Base-by-base conservation (phyloP, 2,329 filamentous ascomycete species). In the Lachnellula suecica region DNA sequence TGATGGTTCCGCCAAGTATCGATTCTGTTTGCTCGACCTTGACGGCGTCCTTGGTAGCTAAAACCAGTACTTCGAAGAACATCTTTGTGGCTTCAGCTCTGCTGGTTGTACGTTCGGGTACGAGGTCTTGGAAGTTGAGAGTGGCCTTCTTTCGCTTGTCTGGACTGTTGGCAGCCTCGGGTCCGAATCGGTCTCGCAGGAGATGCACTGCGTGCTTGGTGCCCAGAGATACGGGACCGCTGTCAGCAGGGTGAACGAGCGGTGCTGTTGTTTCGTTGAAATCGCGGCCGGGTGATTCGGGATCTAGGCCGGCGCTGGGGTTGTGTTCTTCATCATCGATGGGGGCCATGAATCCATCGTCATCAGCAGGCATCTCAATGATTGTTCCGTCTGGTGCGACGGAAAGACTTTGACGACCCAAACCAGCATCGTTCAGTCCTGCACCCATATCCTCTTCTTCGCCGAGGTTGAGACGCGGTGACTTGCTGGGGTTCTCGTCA, bases 121-220 rank as follows among this genome's bases (percentile, higher is more conserved):
- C 80, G 44, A 99, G 79, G 52, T 96, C 88, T 65, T 97, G 93
- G 78, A 99, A 97, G 3, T 95, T 79, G 3, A 96, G 91, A 11
- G 83, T 83, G 22, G 79, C 81, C 69, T 88, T 88, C 70, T 87
- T 88, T 64, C 91, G 84, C 71, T 88, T 86, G 51, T 85, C 83
- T 2, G 86, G 80, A 58, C 84, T 83, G 19, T 81, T 78, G 43
- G 85, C 87, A 4, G 84, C 85, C 27, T 89, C 84, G 17, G 82
- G 70, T 22, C 92, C 91, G 59, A 99, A 96, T 23, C 89, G 81
- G 53, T 97, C 91, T 49, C 94, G 88, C 8, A 99, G 83, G 48
- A 97, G 83, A 70, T 99, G 93, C 19, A 99, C 95, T 29, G 94
- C 94, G 66, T 96, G 92, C 72, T 95, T 94, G 10, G 94, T 99